Base-by-base conservation (phyloP, 768 basidiomycete species). In the Podaxis sp. region DNA sequence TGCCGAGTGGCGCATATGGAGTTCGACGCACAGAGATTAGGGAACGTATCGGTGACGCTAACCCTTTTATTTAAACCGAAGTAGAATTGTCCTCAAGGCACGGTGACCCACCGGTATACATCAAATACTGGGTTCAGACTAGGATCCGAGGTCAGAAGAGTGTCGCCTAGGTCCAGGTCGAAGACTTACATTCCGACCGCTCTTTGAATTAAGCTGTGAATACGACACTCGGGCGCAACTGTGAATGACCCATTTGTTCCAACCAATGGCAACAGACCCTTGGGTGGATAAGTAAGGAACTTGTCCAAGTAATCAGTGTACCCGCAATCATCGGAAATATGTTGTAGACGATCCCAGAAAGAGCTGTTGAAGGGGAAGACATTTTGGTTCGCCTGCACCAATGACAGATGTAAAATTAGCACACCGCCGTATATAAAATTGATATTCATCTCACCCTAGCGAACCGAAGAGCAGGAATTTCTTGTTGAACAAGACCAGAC, bases 101-200 rank as follows among this genome's bases (percentile, higher is more conserved):
- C 18, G 23, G 35, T 18, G 18, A 3, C 59, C 32, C 59, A 64
- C 85, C 85, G 38, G 68, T 91, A 92, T 5, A 90, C 78, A 65
- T 91, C 79, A 73, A 91, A 92, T 0, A 85, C 89, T 0, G 90
- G 90, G 66, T 91, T 91, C 62, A 84, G 68, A 11, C 82, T 83
- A 54, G 23, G 14, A 27, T n/a, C 32, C 40, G 51, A 23, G 56
- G 54, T 50, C 14, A 50, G 32, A 58, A 44, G 50, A 60, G 35
- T 7, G 28, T 16, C 23, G 7, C 35, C 21, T 46, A 27, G 51
- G 35, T n/a, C 63, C 38, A 42, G 57, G 21, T 3, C 7, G 32
- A 37, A 37, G 46, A 69, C 79, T 67, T 65, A 82, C 82, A 80
- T 63, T 46, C 74, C 74, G 53, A 85, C 70, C 14, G 79, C 80